Percentiles rank a stretch among this genome's conserved stretches.
These are phyloP conservation scores for Lojkania enalia DNA, from an alignment of 2,329 filamentous ascomycete genomes.

Conservation along the genomic window DNA sequence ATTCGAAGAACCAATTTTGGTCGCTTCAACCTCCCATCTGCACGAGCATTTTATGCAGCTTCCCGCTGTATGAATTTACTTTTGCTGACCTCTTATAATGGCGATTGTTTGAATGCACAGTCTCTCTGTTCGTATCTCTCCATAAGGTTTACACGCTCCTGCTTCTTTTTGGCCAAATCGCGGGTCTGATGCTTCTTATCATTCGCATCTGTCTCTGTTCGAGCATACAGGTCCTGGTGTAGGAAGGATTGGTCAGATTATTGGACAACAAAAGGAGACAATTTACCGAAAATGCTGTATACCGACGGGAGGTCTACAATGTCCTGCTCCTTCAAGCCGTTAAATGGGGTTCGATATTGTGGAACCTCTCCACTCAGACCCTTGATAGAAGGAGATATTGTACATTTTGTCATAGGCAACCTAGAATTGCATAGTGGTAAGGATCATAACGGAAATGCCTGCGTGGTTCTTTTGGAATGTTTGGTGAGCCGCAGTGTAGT, in stretches of 20 bases:
- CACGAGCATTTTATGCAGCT: background rate
- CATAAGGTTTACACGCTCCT: too few species aligned
- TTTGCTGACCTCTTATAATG: too few species aligned
- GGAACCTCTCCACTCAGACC: conserved; percentile 53
- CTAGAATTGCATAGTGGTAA: conserved; percentile 63
- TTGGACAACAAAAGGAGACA: conserved; percentile 50
- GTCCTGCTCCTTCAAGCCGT: conserved; percentile 29
- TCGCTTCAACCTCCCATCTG: conserved; percentile 25
- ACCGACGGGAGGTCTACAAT: conserved; percentile 31
- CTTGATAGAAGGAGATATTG: conserved; percentile 52
- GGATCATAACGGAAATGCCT: conserved; percentile 57
- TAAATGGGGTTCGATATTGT: conserved; percentile 54
- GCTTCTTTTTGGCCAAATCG: conserved; percentile 12
- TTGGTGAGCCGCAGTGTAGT: conserved; percentile 12
- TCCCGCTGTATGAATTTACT: too few species aligned
- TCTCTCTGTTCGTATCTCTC: too few species aligned
- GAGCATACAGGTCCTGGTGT: conserved; percentile 43
- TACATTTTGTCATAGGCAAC: conserved; percentile 58
- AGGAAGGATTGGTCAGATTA: conserved; percentile 52
- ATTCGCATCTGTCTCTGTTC: conserved; percentile 50
- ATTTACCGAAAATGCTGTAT: conserved; percentile 44
- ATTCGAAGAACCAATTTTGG: conserved; percentile 55
- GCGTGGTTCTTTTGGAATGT: conserved; percentile 51
- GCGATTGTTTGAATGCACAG: too few species aligned
- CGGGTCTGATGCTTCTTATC: too few species aligned